These are phyloP conservation scores for barrel medic (Medicago truncatula) DNA, from an alignment of 306 rosid genomes.

Conservation along the genomic window DNA sequence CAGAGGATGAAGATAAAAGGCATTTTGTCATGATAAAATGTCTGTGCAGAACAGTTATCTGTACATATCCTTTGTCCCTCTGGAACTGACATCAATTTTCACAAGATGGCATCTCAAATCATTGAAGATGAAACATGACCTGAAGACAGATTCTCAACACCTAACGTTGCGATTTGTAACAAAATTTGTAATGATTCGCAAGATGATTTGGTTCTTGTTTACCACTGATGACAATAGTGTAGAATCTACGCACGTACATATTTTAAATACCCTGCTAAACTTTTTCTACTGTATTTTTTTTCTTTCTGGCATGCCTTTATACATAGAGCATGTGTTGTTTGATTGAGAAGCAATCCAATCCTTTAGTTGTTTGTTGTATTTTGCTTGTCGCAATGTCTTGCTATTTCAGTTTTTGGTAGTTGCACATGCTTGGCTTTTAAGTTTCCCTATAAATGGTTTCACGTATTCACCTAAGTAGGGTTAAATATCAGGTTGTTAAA, in stretches of 20 bases:
- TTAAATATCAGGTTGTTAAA: background rate
- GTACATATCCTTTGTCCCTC: conserved; percentile 43
- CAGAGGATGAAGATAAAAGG: conserved; percentile 52
- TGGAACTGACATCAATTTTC: conserved; percentile 50
- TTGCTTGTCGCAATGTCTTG: conserved; percentile 16
- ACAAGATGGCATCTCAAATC: conserved; percentile 44
- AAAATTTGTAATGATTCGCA: conserved; percentile 13
- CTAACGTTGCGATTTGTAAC: conserved; percentile 30
- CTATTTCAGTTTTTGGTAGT: background rate
- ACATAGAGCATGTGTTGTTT: conserved; percentile 36
- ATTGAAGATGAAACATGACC: conserved; percentile 39
- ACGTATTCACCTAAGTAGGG: background rate
- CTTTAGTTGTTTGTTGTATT: conserved; percentile 23
- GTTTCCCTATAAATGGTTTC: background rate
- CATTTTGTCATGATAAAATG: conserved; percentile 38
- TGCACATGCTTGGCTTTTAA: background rate
- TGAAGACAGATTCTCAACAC: conserved; percentile 36
- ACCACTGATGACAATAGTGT: conserved; percentile 41
- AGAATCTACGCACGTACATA: conserved; percentile 36
- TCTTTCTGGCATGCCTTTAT: conserved; percentile 4
- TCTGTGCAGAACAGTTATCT: conserved; percentile 30
- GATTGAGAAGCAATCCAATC: conserved; percentile 34
- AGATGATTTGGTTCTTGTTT: conserved; percentile 5
- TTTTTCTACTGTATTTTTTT: conserved; percentile 22
- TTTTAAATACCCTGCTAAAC: conserved; percentile 27